A percentile compares a stretch with the other conserved stretches of the same genome.
Evolutionary conservation across 2,329 filamentous ascomycete species (phyloP).

Genomic region (Colletotrichum siamense): DNA sequence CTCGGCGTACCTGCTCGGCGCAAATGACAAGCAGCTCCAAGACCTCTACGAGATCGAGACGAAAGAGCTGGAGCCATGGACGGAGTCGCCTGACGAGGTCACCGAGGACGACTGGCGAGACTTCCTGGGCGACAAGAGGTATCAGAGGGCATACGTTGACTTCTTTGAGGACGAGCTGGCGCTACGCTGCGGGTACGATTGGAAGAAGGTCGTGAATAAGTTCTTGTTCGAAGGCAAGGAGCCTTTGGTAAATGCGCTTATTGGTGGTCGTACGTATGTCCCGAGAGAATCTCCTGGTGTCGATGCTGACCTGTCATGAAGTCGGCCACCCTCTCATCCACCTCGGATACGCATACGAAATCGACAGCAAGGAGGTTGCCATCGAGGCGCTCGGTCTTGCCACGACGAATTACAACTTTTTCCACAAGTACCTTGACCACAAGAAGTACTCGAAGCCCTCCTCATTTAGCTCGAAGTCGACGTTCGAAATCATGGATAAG

Average conservation of each 20-base stretch:
- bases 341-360: conserved; percentile 90
- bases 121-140: conserved; percentile 78
- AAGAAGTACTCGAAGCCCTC: conserved; percentile 71
- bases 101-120: conserved; percentile 85
- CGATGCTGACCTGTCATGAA: conserved; percentile 41
- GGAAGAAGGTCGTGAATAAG: conserved; percentile 77
- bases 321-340: conserved; percentile 95
- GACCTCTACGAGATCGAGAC: conserved; percentile 81
- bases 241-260: conserved; percentile 81
- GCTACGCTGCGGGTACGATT: conserved; percentile 76
- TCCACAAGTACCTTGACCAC: conserved; percentile 76
- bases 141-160: conserved; percentile 90
- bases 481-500: conserved; percentile 73
- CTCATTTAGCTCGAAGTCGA: conserved; percentile 63
- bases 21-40: conserved; percentile 73
- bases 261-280: conserved; percentile 73
- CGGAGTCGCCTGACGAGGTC: conserved; percentile 84
- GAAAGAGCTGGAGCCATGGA: conserved; percentile 78
- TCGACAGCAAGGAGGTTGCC: conserved; percentile 82
- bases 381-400: conserved; percentile 85
- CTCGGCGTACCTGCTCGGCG: conserved; percentile 87
- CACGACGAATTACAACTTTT: conserved; percentile 60
- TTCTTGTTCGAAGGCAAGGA: conserved; percentile 78
- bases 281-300: not conserved
- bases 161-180: conserved; percentile 95